A percentile compares a stretch with the other conserved stretches of the same genome.
These are phyloP conservation scores for Blyttiomyces sp. DNA, from an alignment of 371 early-diverging fungal genomes.

Conservation along the genomic window DNA sequence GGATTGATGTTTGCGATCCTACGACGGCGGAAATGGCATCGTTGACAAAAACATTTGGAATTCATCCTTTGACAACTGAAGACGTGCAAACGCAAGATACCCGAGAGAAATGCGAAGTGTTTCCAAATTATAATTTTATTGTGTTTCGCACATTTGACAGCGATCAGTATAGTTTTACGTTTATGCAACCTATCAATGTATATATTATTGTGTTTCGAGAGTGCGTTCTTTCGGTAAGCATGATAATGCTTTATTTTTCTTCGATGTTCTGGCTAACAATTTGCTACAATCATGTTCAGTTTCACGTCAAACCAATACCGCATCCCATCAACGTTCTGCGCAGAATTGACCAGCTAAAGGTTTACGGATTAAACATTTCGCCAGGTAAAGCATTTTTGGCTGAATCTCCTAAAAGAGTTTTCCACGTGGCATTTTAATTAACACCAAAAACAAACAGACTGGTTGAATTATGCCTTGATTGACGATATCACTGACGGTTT, in stretches of 20 bases:
- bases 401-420: not conserved
- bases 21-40: conserved; percentile 71
- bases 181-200: conserved; percentile 68
- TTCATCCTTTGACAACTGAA: conserved; percentile 89
- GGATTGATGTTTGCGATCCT: conserved; percentile 85
- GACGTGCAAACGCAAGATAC: conserved; percentile 88
- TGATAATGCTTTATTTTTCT: not conserved
- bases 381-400: conserved; percentile 26
- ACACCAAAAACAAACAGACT: conserved; percentile 54
- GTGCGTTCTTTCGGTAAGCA: conserved; percentile 69
- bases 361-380: conserved; percentile 55
- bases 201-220: conserved; percentile 80
- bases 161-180: conserved; percentile 55
- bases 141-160: conserved; percentile 61
- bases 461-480: conserved; percentile 85
- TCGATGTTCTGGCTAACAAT: not conserved
- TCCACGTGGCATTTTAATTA: not conserved
- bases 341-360: conserved; percentile 67
- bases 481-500: conserved; percentile 85
- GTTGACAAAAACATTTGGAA: conserved; percentile 48
- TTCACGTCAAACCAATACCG: conserved; percentile 66
- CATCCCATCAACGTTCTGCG: conserved; percentile 74
- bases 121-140: conserved; percentile 86
- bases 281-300: conserved; percentile 27
- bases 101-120: conserved; percentile 91